Evolutionary conservation across 768 basidiomycete genomes (phyloP).

Genomic region (Cystofilobasidium capitatum): DNA sequence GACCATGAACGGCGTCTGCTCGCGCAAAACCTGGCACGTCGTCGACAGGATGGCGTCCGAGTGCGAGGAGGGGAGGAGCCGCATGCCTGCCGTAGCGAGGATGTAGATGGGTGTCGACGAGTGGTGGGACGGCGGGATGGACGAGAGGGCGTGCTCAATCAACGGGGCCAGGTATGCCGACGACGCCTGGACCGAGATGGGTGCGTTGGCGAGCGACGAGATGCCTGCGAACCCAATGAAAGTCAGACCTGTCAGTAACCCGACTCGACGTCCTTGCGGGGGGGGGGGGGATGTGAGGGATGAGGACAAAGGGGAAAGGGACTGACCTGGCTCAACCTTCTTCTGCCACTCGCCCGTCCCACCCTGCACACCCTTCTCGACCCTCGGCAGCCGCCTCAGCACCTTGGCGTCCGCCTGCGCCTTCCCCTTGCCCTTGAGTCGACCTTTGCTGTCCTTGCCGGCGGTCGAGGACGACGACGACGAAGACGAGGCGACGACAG

Average conservation of each 20-base stretch:
- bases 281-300: no score
- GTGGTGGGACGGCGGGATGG: conserved; percentile 79
- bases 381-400: conserved; percentile 54
- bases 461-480: neutral
- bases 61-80: conserved; percentile 59
- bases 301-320: neutral
- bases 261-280: neutral
- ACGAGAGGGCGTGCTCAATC: conserved; percentile 65
- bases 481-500: neutral
- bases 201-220: conserved; percentile 55
- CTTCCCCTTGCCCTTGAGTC: conserved; percentile 43
- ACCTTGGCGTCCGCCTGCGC: conserved; percentile 44
- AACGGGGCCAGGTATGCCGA: conserved; percentile 69
- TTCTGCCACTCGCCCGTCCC: conserved; percentile 70
- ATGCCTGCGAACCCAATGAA: conserved; percentile 56
- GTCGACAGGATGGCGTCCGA: conserved; percentile 64
- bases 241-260: neutral
- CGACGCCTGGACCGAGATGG: conserved; percentile 51
- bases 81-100: conserved; percentile 96
- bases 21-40: conserved; percentile 65
- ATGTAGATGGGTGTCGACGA: conserved; percentile 80
- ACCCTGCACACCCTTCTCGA: conserved; percentile 78
- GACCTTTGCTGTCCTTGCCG: conserved; percentile 39
- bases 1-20: conserved; percentile 68
- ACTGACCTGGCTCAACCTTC: conserved; percentile 87